These are phyloP conservation scores for Erysimum pusillum DNA, from an alignment of 441 rosid species.

Conservation along the genomic window DNA sequence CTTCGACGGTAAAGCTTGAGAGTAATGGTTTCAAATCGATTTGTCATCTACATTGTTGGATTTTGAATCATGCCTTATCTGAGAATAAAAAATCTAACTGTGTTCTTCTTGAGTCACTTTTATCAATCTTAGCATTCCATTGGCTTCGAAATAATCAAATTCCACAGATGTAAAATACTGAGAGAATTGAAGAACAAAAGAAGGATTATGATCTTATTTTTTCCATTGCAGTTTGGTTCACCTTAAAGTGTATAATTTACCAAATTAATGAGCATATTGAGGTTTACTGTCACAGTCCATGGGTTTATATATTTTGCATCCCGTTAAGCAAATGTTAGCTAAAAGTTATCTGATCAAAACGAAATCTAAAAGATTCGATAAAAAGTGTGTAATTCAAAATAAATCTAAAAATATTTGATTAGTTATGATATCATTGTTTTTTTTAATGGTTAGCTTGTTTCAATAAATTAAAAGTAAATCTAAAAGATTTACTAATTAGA, in stretches of 20 bases:
- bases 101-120: not conserved
- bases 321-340: not conserved
- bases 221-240: not conserved
- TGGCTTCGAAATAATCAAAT: not conserved
- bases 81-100: not conserved
- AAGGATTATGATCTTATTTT: slow-evolving; percentile 6
- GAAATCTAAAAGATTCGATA: too few relatives aligned
- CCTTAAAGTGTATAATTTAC: not conserved
- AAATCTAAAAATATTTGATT: not conserved
- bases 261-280: not conserved
- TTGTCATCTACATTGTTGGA: not conserved
- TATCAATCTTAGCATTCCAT: not conserved
- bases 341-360: too few relatives aligned
- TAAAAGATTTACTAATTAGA: not conserved
- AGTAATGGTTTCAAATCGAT: too few relatives aligned
- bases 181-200: not conserved
- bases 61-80: not conserved
- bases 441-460: not conserved
- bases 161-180: not conserved
- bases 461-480: not conserved
- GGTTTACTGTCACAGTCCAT: too few relatives aligned
- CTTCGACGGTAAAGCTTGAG: slow-evolving; percentile 5
- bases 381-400: not conserved
- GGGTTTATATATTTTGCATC: not conserved
- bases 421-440: not conserved